Evolutionary conservation across 805 yeast species (phyloP), one percentile per base, ranked within the genome.

Genomic region (Lachancea nothofagi): DNA sequence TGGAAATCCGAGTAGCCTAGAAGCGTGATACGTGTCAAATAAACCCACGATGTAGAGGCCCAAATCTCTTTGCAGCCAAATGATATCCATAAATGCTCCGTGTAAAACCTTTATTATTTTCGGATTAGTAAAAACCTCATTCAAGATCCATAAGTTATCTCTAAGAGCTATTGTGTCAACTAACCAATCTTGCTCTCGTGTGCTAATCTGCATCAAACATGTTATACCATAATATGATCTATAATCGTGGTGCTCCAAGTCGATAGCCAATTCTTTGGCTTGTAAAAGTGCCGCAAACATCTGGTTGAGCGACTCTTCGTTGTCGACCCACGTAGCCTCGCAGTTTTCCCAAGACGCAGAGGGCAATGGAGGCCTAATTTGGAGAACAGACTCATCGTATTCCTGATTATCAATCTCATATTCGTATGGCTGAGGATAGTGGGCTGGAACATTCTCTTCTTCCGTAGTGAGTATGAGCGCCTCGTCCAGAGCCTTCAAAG

Each of bases 61-160:
- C 41, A 93, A 70, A 56, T 93, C 98, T 47, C 97, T 71, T 65
- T 93, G 99, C 25, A 93, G 68, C 99, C 99, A 93, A 32, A 87
- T 80, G 3, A 93, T 83, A 68, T 93, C 99, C 95, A 87, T 88
- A 50, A 77, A 80, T 0, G 98, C 96, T 45, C 99, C 99, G 60
- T 93, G 99, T 49, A 93, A 78, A 1, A 93, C 94, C 57, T 93
- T 93, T 21, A 86, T 67, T 23, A 90, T 79, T 4, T 64, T 50
- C 0, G 97, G 97, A 61, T 93, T 69, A 2, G 97, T 74, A 48
- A 90, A 87, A 1, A 90, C 75, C 31, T 65, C 69, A 63, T 93
- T 93, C 41, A 93, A 65, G 1, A 62, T 61, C 34, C 71, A 66
- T 35, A 93, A 65, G 44, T 85, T 84, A 28, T 83, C 85, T 42